Base-by-base conservation (phyloP, 140 eudicot genomes). In the Cichorium intybus region DNA sequence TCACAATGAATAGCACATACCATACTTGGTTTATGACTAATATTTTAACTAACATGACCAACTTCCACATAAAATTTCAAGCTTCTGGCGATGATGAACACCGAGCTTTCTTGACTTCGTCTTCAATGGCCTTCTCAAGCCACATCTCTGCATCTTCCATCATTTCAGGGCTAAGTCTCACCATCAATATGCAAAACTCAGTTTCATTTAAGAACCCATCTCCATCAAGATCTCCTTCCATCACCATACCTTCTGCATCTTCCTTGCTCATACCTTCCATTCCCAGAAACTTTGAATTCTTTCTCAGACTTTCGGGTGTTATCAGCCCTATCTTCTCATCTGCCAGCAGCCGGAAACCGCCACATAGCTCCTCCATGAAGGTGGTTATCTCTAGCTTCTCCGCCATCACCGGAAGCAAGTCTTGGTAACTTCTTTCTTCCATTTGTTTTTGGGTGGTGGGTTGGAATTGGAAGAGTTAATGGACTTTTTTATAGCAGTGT, bases 351-450 rank as follows among this genome's bases (percentile, higher is more conserved):
- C 83, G 63, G 74, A 90, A 90, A 51, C 96, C 97, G 0, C 80
- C 88, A 22, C 96, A 90, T 5, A 90, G 83, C 73, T 90, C 96
- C 14, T 84, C 72, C 37, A 90, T 73, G 60, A 90, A 90, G 27
- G 84, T 69, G 10, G 79, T 81, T 24, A 74, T 77, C 29, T 90
- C 97, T 10, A 90, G 83, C 80, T 87, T 90, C 58, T 82, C 96
- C 10, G 93, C 97, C 97, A 90, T 87, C 69, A 90, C 87, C n/a
- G 90, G 96, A 35, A 90, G 76, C 80, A 90, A 77, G 62, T 90
- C 97, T 78, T 87, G 78, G 52, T 82, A 90, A 17, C 73, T 71
- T 23, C 48, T 56, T 29, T 60, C 47, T 72, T 66, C 74, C 58
- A 37, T 58, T 64, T 62, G 18, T 24, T 62, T 65, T 63, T 58